A percentile compares a stretch with the other conserved stretches of the same genome.
Evolutionary conservation across 139 green algal species (phyloP).

Genomic region (Chlorella vulgaris): DNA sequence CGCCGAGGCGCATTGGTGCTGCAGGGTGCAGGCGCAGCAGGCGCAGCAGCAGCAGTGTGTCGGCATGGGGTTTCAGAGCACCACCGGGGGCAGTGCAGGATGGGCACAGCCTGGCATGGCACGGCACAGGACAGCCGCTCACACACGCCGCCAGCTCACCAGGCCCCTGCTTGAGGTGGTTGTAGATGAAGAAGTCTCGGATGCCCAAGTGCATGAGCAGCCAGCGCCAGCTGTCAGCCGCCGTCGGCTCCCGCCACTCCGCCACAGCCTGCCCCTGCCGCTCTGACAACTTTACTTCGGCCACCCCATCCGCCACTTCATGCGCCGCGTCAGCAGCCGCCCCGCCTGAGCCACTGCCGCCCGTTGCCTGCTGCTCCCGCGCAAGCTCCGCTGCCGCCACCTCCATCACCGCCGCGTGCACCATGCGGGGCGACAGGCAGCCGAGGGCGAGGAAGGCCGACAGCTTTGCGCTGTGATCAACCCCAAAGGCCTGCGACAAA

Average conservation of each 20-base stretch:
- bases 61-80: not conserved
- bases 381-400: not conserved
- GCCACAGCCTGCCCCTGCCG: slow-evolving; percentile 10
- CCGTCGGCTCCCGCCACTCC: slow-evolving; percentile 5
- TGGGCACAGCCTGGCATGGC: too few species aligned
- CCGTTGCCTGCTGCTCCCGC: not conserved
- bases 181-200: slow-evolving; percentile 74
- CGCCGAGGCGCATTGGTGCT: slow-evolving; percentile 26
- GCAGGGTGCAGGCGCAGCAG: not conserved
- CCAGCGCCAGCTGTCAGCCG: slow-evolving; percentile 36
- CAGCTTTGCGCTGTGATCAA: slow-evolving; percentile 78
- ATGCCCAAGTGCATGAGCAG: slow-evolving; percentile 63
- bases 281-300: too few species aligned
- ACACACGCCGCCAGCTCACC: too few species aligned
- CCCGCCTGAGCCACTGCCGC: not conserved
- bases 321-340: too few species aligned
- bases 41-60: not conserved
- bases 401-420: slow-evolving; percentile 48
- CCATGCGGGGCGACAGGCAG: slow-evolving; percentile 67
- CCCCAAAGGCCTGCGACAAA: slow-evolving; percentile 33
- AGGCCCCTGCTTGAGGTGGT: slow-evolving; percentile 56
- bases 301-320: too few species aligned
- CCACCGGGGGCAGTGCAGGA: too few species aligned
- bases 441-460: slow-evolving; percentile 68
- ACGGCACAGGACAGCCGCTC: too few species aligned